phyloP scores from a whole-genome alignment of 2,329 filamentous ascomycete genomes.

The Anisogramma anomala region DNA sequence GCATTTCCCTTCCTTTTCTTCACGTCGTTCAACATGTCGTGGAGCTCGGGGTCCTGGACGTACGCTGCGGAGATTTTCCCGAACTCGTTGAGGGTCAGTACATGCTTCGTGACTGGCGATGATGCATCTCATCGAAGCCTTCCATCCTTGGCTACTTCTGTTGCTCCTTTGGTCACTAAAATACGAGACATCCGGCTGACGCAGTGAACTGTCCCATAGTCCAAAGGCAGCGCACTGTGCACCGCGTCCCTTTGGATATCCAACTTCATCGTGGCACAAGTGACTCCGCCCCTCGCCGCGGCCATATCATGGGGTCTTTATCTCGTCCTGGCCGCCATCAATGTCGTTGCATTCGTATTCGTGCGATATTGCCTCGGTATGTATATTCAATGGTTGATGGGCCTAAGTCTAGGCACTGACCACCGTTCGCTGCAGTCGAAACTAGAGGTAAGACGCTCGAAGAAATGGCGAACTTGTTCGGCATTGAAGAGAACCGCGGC shows the following conservation, averaged over 20 bases:
- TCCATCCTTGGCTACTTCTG: too few species aligned
- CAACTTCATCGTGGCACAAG: slow-evolving; percentile 20
- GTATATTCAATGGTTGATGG: neutral
- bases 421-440: slow-evolving; percentile 11
- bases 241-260: slow-evolving; percentile 22
- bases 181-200: too few species aligned
- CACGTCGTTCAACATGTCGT: slow-evolving; percentile 23
- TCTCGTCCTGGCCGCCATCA: slow-evolving; percentile 19
- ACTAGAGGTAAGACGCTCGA: slow-evolving; percentile 18
- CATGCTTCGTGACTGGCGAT: neutral
- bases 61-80: slow-evolving; percentile 24
- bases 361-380: slow-evolving; percentile 18
- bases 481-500: slow-evolving; percentile 14
- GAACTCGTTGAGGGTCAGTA: slow-evolving; percentile 19
- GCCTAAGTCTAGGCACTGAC: neutral
- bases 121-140: too few species aligned
- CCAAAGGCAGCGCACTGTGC: slow-evolving; percentile 21
- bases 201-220: slow-evolving; percentile 14
- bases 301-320: slow-evolving; percentile 21
- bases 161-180: too few species aligned
- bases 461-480: slow-evolving; percentile 21
- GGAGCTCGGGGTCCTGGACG: slow-evolving; percentile 22
- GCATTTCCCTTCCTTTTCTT: slow-evolving; percentile 22
- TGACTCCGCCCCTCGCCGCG: slow-evolving; percentile 18
- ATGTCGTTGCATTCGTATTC: slow-evolving; percentile 20